These are phyloP conservation scores for Tanacetum coccineum DNA, from an alignment of 129 eudicot genomes.

Conservation along the genomic window DNA sequence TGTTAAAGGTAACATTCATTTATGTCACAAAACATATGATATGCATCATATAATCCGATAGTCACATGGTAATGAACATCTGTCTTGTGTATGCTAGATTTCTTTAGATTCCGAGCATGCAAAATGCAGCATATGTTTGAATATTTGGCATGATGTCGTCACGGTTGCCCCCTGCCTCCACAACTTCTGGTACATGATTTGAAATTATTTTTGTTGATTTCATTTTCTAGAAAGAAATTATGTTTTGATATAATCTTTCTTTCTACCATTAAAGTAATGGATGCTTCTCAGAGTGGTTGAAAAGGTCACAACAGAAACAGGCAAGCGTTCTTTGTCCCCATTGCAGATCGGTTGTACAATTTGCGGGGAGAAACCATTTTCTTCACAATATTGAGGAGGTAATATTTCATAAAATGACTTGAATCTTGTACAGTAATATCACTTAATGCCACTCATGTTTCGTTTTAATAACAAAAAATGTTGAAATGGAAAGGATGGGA, in stretches of 20 bases:
- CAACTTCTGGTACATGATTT: constrained; percentile 65
- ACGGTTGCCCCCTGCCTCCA: constrained; percentile 98
- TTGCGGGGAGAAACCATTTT: constrained; percentile 85
- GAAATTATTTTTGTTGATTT: not conserved
- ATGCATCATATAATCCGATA: not conserved
- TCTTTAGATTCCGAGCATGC: constrained; percentile 69
- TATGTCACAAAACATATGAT: constrained; percentile 5
- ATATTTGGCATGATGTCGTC: constrained; percentile 96
- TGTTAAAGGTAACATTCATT: constrained; percentile 45
- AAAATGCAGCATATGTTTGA: constrained; percentile 84
- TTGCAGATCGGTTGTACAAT: constrained; percentile 84
- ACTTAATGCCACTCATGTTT: not conserved
- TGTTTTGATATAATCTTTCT: not conserved
- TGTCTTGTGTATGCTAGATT: constrained; percentile 41
- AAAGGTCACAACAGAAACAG: constrained; percentile 69
- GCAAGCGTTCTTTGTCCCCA: constrained; percentile 84
- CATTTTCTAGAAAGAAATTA: constrained; percentile 7
- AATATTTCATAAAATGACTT: not conserved
- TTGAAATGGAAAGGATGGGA: not conserved
- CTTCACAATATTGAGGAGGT: constrained; percentile 85
- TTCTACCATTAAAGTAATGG: constrained; percentile 59
- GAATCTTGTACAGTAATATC: not conserved
- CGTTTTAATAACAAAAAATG: not conserved
- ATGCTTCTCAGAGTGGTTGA: constrained; percentile 96
- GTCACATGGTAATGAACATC: constrained; percentile 8